Percentiles rank a stretch among this genome's conserved stretches.
phyloP scores from a whole-genome alignment of 2,329 filamentous ascomycete genomes.

The Colletotrichum musicola region DNA sequence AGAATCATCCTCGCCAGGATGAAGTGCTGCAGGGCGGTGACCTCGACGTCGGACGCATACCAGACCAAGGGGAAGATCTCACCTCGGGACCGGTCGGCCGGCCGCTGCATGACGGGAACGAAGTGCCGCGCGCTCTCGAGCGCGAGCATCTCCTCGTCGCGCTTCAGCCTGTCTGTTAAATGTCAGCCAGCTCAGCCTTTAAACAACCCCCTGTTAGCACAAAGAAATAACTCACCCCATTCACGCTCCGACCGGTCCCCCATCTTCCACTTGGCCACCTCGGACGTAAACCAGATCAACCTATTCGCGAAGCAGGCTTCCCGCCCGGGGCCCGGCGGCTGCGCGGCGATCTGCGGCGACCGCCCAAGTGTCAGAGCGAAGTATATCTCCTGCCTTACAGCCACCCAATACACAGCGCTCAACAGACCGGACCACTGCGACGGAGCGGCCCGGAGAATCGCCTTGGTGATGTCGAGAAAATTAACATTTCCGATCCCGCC shows the following conservation, averaged over 20 bases:
- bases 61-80: conserved; percentile 56
- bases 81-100: conserved; percentile 51
- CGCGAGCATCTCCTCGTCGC: neutral
- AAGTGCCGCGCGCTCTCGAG: conserved; percentile 1
- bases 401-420: conserved; percentile 57
- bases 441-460: conserved; percentile 52
- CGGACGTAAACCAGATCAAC: conserved; percentile 56
- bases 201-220: neutral
- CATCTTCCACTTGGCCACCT: conserved; percentile 57
- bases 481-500: conserved; percentile 44
- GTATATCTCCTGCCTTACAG: conserved; percentile 55
- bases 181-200: neutral
- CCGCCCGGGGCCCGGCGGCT: conserved; percentile 48
- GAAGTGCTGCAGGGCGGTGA: conserved; percentile 55
- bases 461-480: conserved; percentile 56
- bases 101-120: conserved; percentile 49
- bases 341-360: conserved; percentile 52
- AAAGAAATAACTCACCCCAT: conserved; percentile 48
- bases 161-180: neutral
- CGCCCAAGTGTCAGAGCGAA: conserved; percentile 55
- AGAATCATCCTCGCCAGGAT: conserved; percentile 56
- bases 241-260: conserved; percentile 51
- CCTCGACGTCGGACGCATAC: conserved; percentile 54
- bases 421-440: conserved; percentile 53
- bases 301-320: conserved; percentile 54